Percentiles rank a stretch among this genome's conserved stretches.
Conservation (phyloP, 305 asterid genomes). For the Rubia peregrina region DNA sequence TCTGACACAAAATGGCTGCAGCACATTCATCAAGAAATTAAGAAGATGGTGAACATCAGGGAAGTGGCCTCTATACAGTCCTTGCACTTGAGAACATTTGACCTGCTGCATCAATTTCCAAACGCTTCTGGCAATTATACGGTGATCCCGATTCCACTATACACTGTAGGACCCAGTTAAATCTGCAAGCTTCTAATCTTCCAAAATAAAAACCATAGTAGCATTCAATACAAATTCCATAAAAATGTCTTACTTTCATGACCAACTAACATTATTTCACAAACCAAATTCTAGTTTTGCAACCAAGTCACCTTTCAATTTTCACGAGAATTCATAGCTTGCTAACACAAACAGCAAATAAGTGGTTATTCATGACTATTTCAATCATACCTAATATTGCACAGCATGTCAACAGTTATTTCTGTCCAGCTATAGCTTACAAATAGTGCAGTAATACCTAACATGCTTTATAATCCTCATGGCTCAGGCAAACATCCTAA, state of each 20-base stretch:
- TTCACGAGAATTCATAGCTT: not conserved
- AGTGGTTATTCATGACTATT: not conserved
- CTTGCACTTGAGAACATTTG: not conserved
- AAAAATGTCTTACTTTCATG: not conserved
- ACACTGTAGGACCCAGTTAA: not conserved
- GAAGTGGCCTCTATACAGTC: not conserved
- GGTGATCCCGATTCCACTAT: not conserved
- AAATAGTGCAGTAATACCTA: not conserved
- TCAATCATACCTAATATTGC: not conserved
- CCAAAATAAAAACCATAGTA: not conserved
- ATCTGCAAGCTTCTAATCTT: not conserved
- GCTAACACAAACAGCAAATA: not conserved
- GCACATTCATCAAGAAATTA: not conserved
- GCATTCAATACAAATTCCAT: not conserved
- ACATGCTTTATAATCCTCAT: not conserved
- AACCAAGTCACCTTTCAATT: no score
- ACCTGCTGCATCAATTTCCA: not conserved
- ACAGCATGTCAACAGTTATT: not conserved
- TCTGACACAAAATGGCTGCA: not conserved
- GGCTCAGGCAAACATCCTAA: not conserved
- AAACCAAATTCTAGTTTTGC: not conserved
- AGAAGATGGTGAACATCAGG: not conserved
- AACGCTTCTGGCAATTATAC: not conserved
- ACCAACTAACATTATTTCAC: not conserved
- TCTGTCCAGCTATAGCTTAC: not conserved